Conservation (phyloP, 1,284 basidiomycete genomes). For the Crucibulum parvulum region DNA sequence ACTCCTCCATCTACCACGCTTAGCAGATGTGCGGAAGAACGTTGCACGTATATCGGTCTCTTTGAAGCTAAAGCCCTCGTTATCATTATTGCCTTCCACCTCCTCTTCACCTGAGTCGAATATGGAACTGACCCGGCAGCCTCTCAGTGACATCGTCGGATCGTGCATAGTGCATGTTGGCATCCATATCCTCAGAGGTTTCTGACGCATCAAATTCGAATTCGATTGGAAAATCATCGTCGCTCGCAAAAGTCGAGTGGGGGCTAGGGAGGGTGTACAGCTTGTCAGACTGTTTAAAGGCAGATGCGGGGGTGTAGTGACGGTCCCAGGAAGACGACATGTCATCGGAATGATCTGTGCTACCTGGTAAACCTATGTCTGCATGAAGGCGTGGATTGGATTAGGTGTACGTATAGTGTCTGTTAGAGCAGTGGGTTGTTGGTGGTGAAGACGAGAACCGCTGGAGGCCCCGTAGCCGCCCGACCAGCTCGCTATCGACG, state of each 20-base stretch:
- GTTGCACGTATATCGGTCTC: constrained; percentile 42
- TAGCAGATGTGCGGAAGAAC: constrained; percentile 56
- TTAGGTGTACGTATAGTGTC: constrained; percentile 36
- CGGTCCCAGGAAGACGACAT: constrained; percentile 26
- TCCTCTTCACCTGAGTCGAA: constrained; percentile 12
- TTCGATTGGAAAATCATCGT: constrained; percentile 21
- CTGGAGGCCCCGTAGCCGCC: constrained; percentile 20
- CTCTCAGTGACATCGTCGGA: background rate
- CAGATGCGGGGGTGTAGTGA: background rate
- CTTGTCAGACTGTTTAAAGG: constrained; percentile 6
- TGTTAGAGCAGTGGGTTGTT: constrained; percentile 36
- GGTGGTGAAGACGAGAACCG: constrained; percentile 41
- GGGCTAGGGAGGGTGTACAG: constrained; percentile 24
- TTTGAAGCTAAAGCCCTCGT: constrained; percentile 28
- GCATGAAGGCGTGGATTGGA: constrained; percentile 38
- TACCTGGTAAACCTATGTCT: constrained; percentile 20
- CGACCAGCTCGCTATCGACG: constrained; percentile 24
- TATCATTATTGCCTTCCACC: constrained; percentile 24
- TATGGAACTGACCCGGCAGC: background rate
- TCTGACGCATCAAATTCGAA: constrained; percentile 30
- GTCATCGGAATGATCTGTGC: constrained; percentile 28
- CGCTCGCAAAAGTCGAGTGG: constrained; percentile 21
- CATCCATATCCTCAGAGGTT: constrained; percentile 18
- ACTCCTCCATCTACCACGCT: constrained; percentile 58
- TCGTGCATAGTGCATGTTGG: background rate